phyloP scores from a whole-genome alignment of 352 stramenopile species.

The Globisporangium solare region DNA sequence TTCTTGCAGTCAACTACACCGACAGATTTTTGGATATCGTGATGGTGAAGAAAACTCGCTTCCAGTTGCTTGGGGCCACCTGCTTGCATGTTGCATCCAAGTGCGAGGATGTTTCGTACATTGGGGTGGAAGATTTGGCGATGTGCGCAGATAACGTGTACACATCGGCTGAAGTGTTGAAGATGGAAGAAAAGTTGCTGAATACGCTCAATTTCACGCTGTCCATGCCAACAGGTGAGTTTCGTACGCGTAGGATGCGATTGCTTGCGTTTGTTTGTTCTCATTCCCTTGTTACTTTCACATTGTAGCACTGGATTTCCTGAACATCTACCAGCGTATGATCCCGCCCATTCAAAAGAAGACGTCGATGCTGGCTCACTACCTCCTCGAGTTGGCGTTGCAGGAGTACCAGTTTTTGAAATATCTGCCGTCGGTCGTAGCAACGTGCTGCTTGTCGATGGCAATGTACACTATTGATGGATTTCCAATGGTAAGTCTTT shows the following conservation, averaged over 20 bases:
- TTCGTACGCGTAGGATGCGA: neutral
- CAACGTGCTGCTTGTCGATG: constrained; percentile 80
- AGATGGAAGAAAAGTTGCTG: constrained; percentile 90
- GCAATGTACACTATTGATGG: constrained; percentile 82
- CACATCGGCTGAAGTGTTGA: constrained; percentile 83
- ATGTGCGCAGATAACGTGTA: constrained; percentile 92
- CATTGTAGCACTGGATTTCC: constrained; percentile 72
- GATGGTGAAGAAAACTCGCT: constrained; percentile 87
- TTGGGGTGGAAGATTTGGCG: constrained; percentile 87
- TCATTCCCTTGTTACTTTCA: neutral
- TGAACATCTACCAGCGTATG: constrained; percentile 89
- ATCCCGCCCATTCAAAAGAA: constrained; percentile 81
- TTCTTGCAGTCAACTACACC: constrained; percentile 89
- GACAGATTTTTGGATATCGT: constrained; percentile 86
- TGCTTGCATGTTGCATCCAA: constrained; percentile 90
- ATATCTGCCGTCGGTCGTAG: constrained; percentile 81
- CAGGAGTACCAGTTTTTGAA: constrained; percentile 88
- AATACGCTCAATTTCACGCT: constrained; percentile 91
- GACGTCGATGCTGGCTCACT: constrained; percentile 85
- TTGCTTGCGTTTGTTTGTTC: constrained; percentile 6
- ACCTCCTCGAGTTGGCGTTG: constrained; percentile 82
- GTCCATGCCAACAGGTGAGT: constrained; percentile 80
- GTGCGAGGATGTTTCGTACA: constrained; percentile 91
- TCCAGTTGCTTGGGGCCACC: constrained; percentile 87
- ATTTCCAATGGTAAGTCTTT: constrained; percentile 54